Percentiles rank a stretch among this genome's conserved stretches.
Evolutionary conservation across 1,284 basidiomycete species (phyloP).

Genomic region (Fomitiporia mediterranea): DNA sequence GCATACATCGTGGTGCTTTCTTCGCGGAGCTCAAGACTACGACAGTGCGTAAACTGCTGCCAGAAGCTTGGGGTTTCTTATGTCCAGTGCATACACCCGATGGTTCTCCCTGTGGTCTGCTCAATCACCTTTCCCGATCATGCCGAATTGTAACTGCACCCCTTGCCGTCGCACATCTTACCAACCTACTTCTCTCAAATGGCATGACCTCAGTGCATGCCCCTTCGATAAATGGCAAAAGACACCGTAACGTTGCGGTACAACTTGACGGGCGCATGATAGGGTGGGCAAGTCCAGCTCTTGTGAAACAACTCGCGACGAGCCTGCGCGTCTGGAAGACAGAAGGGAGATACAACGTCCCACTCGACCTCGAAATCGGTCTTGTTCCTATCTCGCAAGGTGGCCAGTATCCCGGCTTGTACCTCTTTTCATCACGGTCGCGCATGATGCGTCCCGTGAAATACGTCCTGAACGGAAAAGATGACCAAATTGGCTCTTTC

Average conservation of each 20-base stretch:
- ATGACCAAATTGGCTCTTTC: conserved; percentile 93
- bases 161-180: conserved; percentile 75
- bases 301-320: conserved; percentile 78
- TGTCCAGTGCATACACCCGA: conserved; percentile 99
- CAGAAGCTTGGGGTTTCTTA: conserved; percentile 98
- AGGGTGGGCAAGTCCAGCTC: conserved; percentile 84
- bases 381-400: conserved; percentile 86
- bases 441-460: conserved; percentile 99
- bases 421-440: conserved; percentile 83
- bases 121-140: conserved; percentile 94
- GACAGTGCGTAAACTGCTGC: conserved; percentile 93
- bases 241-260: conserved; percentile 66
- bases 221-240: conserved; percentile 72
- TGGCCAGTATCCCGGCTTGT: conserved; percentile 96
- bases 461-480: conserved; percentile 79
- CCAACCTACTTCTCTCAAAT: conserved; percentile 77
- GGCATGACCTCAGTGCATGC: conserved; percentile 95
- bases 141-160: conserved; percentile 88
- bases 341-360: conserved; percentile 77
- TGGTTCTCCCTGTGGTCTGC: conserved; percentile 94
- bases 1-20: conserved; percentile 98
- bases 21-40: conserved; percentile 99
- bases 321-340: conserved; percentile 95
- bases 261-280: conserved; percentile 95
- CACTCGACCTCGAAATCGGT: conserved; percentile 94